Percentiles rank a stretch among this genome's conserved stretches.
These are phyloP conservation scores for Oenanthe sinensis DNA, from an alignment of 129 eudicot species.

Conservation along the genomic window DNA sequence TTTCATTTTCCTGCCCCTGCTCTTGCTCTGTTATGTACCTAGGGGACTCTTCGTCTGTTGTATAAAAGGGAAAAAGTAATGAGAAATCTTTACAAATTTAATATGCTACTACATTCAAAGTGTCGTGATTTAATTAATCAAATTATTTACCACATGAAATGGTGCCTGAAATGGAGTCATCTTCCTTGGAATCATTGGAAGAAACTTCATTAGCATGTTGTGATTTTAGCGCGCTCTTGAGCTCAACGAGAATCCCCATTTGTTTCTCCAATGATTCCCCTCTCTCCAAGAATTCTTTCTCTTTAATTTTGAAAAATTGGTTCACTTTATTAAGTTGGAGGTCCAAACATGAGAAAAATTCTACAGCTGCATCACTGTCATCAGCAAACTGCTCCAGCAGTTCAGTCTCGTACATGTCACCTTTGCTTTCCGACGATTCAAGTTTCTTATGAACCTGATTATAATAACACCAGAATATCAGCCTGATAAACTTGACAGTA, in stretches of 20 bases:
- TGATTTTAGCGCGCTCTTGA: conserved; percentile 47
- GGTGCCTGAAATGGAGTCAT: conserved; percentile 63
- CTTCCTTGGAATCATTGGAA: conserved; percentile 57
- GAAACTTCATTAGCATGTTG: conserved; percentile 31
- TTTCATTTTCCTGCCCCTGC: conserved; percentile 30
- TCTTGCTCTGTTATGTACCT: conserved; percentile 47
- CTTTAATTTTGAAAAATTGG: conserved; percentile 65
- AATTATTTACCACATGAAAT: conserved; percentile 60
- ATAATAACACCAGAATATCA: conserved; percentile 13
- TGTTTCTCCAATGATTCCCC: conserved; percentile 71
- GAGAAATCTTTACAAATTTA: conserved; percentile 2
- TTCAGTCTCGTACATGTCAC: conserved; percentile 74
- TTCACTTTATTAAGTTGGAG: conserved; percentile 94
- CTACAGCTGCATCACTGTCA: conserved; percentile 56
- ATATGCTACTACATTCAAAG: conserved; percentile 9
- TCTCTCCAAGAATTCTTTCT: conserved; percentile 81
- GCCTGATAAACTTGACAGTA: neutral
- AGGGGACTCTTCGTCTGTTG: conserved; percentile 51
- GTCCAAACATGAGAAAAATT: conserved; percentile 74
- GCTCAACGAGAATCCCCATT: conserved; percentile 56
- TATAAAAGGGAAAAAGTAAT: neutral
- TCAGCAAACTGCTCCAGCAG: conserved; percentile 63
- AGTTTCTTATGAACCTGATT: conserved; percentile 76
- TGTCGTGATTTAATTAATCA: neutral
- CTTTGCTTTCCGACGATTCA: conserved; percentile 47